These are phyloP conservation scores for Colletotrichum caudatum DNA, from an alignment of 2,329 filamentous ascomycete species.

Conservation along the genomic window DNA sequence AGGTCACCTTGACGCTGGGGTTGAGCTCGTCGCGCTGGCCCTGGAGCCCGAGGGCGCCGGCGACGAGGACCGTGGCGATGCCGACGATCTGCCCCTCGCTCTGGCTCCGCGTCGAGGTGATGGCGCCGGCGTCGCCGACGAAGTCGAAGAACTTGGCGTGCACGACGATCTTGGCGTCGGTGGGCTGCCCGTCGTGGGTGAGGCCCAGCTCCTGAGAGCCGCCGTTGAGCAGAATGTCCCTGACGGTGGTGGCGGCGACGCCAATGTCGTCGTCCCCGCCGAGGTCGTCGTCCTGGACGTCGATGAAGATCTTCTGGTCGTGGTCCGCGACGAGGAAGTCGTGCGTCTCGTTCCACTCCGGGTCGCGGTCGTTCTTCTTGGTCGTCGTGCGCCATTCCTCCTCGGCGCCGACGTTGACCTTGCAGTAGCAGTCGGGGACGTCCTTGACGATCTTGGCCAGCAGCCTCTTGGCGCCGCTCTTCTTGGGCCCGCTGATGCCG, in stretches of 20 bases:
- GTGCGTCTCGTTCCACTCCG: constrained; percentile 61
- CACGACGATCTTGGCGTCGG: constrained; percentile 51
- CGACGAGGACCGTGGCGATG: constrained; percentile 57
- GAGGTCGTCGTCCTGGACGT: constrained; percentile 59
- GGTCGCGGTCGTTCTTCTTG: constrained; percentile 56
- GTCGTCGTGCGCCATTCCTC: constrained; percentile 57
- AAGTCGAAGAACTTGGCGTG: constrained; percentile 57
- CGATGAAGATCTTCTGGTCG: constrained; percentile 56
- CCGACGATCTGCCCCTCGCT: constrained; percentile 52
- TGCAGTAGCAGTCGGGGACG: constrained; percentile 60
- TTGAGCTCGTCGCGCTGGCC: constrained; percentile 58
- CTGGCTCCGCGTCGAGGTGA: constrained; percentile 46
- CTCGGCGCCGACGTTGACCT: constrained; percentile 58
- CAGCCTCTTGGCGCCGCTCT: constrained; percentile 51
- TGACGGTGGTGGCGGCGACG: constrained; percentile 54
- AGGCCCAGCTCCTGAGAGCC: constrained; percentile 56
- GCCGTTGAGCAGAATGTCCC: constrained; percentile 55
- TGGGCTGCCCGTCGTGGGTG: constrained; percentile 52
- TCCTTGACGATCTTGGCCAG: constrained; percentile 59
- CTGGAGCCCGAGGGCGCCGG: constrained; percentile 55
- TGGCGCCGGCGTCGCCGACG: constrained; percentile 50
- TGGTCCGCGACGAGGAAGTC: constrained; percentile 61
- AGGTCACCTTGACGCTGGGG: constrained; percentile 59
- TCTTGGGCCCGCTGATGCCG: constrained; percentile 51
- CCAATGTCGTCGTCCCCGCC: constrained; percentile 59